A percentile compares a stretch with the other conserved stretches of the same genome.
Evolutionary conservation across 1,284 basidiomycete species (phyloP).

Genomic region (Malassezia japonica): DNA sequence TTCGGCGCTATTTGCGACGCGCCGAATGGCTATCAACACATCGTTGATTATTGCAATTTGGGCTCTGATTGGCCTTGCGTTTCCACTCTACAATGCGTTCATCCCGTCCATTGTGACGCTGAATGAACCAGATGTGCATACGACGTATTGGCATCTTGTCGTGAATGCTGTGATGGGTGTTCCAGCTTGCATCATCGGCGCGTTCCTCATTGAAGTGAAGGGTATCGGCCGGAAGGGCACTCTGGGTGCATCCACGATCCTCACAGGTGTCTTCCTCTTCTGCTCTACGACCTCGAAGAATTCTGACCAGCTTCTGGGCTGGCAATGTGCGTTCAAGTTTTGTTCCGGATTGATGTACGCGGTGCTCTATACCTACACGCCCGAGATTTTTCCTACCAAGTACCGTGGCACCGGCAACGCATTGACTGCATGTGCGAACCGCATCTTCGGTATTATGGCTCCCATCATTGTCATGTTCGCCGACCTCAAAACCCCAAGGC

Average conservation of each 20-base stretch:
- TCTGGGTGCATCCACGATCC: background rate
- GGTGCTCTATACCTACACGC: conserved; percentile 10
- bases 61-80: conserved; percentile 32
- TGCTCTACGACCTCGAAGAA: conserved; percentile 5
- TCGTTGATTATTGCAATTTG: conserved; percentile 3
- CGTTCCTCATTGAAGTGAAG: conserved; percentile 55
- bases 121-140: background rate
- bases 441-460: conserved; percentile 12
- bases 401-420: conserved; percentile 12
- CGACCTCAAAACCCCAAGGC: conserved; percentile 50
- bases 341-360: conserved; percentile 6
- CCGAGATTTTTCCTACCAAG: conserved; percentile 12
- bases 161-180: conserved; percentile 6
- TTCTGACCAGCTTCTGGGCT: conserved; percentile 4
- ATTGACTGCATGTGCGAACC: conserved; percentile 4
- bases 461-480: conserved; percentile 11
- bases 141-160: conserved; percentile 45
- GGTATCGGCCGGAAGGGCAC: conserved; percentile 42
- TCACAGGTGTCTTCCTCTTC: conserved; percentile 12
- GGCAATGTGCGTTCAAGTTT: conserved; percentile 14
- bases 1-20: background rate
- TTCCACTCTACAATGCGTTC: conserved; percentile 11
- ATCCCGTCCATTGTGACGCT: background rate
- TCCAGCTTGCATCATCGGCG: conserved; percentile 8
- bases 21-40: background rate